Evolutionary conservation across 2,329 filamentous ascomycete genomes (phyloP), one percentile per base, ranked within the genome.

Genomic region (Chaetomium sp.): DNA sequence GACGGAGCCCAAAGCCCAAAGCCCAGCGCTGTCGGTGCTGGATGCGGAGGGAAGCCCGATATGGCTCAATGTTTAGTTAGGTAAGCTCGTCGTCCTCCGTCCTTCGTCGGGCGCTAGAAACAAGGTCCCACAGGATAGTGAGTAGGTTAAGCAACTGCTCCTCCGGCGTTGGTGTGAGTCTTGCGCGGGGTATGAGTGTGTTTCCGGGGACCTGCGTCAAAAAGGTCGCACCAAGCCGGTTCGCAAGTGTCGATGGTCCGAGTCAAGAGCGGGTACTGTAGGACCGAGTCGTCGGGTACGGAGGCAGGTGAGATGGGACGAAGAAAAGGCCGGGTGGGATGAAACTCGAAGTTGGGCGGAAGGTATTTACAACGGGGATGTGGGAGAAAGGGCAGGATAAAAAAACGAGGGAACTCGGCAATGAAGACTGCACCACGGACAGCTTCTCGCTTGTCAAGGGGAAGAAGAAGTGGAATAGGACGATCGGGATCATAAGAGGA

Each of bases 191-290:
- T 38, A 27, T 34, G 44, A 38, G 52, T 47, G n/a, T 46, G 43
- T 41, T 36, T 48, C 44, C 34, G 27, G 43, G 43, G 43, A 27
- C 27, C 43, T 27, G 19, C 34, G 34, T 27, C 19, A 27, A 27
- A 27, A 12, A 35, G 48, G 44, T 49, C 44, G 42, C 52, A 52
- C 52, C 52, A 55, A 32, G 38, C 49, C 48, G 52, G 8, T 41
- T 49, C 49, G 44, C 49, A 43, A 12, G 40, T 42, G 41, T 19
- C 14, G 37, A 7, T 36, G 48, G 51, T 43, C 32, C 45, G 37
- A 43, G n/a, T 37, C 19, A 41, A n/a, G 40, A 27, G 33, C 12
- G 41, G 19, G 19, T 12, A 6, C 19, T 41, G 14, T 33, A 37
- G 45, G 32, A 33, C 35, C 38, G 43, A 52, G 38, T 6, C 27